Conservation (phyloP, 768 basidiomycete species). For the Piloderma croceum region DNA sequence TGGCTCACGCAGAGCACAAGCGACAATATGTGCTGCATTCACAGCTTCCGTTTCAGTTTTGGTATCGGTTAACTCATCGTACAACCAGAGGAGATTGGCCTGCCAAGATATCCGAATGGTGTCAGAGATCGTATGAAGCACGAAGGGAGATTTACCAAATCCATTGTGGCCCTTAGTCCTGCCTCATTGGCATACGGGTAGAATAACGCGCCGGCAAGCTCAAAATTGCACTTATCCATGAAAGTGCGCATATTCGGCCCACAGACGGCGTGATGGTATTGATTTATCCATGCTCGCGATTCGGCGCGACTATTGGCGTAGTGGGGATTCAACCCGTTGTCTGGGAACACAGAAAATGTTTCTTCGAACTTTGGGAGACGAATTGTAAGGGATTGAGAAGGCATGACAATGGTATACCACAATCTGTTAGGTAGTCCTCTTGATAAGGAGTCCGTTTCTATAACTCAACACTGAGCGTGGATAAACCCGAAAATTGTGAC, state of each 20-base stretch:
- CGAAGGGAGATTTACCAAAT: slow-evolving; percentile 7
- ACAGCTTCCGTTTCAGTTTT: slow-evolving; percentile 4
- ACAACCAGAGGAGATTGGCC: slow-evolving; percentile 12
- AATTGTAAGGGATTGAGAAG: slow-evolving; percentile 4
- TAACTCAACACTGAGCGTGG: too few relatives aligned
- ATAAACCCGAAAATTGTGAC: too few relatives aligned
- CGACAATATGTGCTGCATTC: slow-evolving; percentile 6
- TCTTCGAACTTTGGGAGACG: slow-evolving; percentile 10
- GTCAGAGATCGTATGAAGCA: not conserved
- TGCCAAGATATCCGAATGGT: slow-evolving; percentile 1
- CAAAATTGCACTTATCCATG: slow-evolving; percentile 12
- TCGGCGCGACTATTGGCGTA: slow-evolving; percentile 2
- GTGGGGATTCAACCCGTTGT: too few relatives aligned
- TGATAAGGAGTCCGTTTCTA: too few relatives aligned
- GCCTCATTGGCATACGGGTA: slow-evolving; percentile 10
- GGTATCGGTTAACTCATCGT: slow-evolving; percentile 14
- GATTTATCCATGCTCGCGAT: slow-evolving; percentile 10
- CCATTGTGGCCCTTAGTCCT: slow-evolving; percentile 10
- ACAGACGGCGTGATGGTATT: slow-evolving; percentile 7
- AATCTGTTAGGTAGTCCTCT: too few relatives aligned
- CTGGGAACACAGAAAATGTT: slow-evolving; percentile 8
- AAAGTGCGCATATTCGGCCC: slow-evolving; percentile 14
- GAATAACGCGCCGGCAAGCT: slow-evolving; percentile 6
- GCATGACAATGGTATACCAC: too few relatives aligned
- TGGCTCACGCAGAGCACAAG: slow-evolving; percentile 6